Evolutionary conservation across 2,329 filamentous ascomycete genomes (phyloP), one percentile per base, ranked within the genome.

Genomic region (Capronia epimyces): DNA sequence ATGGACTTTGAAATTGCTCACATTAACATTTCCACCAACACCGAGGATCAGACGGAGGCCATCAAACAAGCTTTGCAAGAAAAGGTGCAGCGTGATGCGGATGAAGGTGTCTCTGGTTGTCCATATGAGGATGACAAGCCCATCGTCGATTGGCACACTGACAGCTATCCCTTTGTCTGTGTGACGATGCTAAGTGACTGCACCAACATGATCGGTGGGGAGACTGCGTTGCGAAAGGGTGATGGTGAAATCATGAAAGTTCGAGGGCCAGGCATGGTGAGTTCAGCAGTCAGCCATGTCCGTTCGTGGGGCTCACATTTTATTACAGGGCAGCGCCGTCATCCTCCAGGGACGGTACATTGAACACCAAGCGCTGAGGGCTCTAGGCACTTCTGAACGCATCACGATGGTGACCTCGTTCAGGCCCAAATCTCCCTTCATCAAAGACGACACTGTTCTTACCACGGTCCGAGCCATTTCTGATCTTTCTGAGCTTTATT

Each of bases 331-430:
- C 13, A 79, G 74, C 44, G 81, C 79, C 2, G 78, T 84, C 1
- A 72, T 85, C n/a, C 70, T 85, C 81, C 82, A 86, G 64, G 83
- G 82, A 13, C 74, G 82, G 18, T 84, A 85, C 66, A 82, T 86
- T 53, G 76, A 80, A 56, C 82, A 86, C 63, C 75, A 79, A 52
- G 83, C 82, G 1, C 71, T 83, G 15, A 76, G 75, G 10, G 78
- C 81, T 8, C 66, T 80, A 1, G 79, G 80, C 15, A 72, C 72
- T 3, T 73, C 74, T 20, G 82, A 85, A 64, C 76, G 82, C 27
- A 83, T 86, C 65, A 79, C 73, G 37, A 81, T 82, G 69, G 80
- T 86, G 44, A 86, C 82, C 0, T 80, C 79, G 3, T 84, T 84
- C 69, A 75, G 83, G 8, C 80, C 82, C 1, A 76, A 74, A 45